Conservation (phyloP, 441 rosid species). For the Mallotus repandus region DNA sequence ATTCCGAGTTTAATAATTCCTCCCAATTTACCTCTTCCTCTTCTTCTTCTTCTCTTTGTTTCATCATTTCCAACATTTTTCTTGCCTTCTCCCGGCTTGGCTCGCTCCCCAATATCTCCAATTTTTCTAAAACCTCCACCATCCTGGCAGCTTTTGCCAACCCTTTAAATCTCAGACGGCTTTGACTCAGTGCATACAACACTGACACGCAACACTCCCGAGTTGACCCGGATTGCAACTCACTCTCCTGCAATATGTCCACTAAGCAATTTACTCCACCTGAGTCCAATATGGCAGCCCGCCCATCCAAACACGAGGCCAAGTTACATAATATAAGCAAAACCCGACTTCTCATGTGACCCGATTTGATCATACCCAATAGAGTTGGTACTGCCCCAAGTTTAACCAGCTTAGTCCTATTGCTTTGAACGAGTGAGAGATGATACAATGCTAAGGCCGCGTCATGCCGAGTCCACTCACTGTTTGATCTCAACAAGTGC, state of each 20-base stretch:
- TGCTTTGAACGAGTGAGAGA: slow-evolving; percentile 69
- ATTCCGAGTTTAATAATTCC: slow-evolving; percentile 56
- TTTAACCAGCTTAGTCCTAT: slow-evolving; percentile 57
- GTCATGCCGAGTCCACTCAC: slow-evolving; percentile 66
- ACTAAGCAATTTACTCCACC: slow-evolving; percentile 77
- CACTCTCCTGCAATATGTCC: slow-evolving; percentile 35
- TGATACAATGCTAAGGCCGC: slow-evolving; percentile 80
- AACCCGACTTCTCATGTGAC: slow-evolving; percentile 46
- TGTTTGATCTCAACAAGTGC: slow-evolving; percentile 52
- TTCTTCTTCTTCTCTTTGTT: slow-evolving; percentile 32
- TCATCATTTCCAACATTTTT: slow-evolving; percentile 47
- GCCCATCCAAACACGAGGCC: slow-evolving; percentile 50
- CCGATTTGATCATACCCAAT: slow-evolving; percentile 57
- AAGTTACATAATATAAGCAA: slow-evolving; percentile 56
- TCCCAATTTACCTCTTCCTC: slow-evolving; percentile 75
- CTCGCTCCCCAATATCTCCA: slow-evolving; percentile 51
- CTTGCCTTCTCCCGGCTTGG: slow-evolving; percentile 42
- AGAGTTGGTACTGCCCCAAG: slow-evolving; percentile 60
- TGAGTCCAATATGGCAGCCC: slow-evolving; percentile 62
- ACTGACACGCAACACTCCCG: slow-evolving; percentile 62
- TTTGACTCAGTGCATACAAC: slow-evolving; percentile 53
- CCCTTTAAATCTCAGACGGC: slow-evolving; percentile 66
- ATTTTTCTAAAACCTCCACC: slow-evolving; percentile 47
- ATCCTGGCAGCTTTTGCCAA: slow-evolving; percentile 65
- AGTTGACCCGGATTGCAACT: slow-evolving; percentile 43